Evolutionary conservation across 352 stramenopile genomes (phyloP), one percentile per base, ranked within the genome.

Genomic region (Pythium brachiatum): DNA sequence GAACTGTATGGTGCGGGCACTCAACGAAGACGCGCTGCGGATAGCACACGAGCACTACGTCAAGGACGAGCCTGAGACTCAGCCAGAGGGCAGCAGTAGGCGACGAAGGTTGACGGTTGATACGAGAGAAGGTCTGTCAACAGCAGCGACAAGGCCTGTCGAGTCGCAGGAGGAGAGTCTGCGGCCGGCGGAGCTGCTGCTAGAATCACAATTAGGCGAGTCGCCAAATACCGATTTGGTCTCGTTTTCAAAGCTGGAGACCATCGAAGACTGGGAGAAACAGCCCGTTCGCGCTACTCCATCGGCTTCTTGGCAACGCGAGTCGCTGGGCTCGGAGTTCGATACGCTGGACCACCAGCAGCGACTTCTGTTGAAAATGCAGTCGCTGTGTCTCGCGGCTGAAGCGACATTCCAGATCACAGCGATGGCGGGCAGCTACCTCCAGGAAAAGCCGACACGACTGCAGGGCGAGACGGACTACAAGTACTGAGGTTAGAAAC

Each of bases 381-480:
- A 48, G 23, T 38, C 55, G 44, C 56, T 62, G 20, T 62, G 56
- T 20, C 27, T 47, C 44, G 47, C 57, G 3, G 57, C 57, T 25
- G 57, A 64, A 27, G 21, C 57, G 29, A 56, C 57, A 12, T 64
- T 52, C 48, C 57, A 64, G 20, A 64, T 64, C 57, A 57, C 57
- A 43, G 47, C 47, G 25, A 20, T 53, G 16, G 39, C 16, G 4
- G 36, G 21, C 3, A 64, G 56, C 27, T 34, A 25, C 9, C 18
- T 62, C 39, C 31, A 50, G 7, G 43, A 62, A 21, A n/a, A 39
- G 18, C 39, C 31, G 2, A 47, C 7, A 32, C 20, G 21, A 12
- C 39, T 47, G 6, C 3, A 20, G 21, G 39, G 39, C 39, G n/a
- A 27, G 6, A 5, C 39, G 3, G n/a, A 47, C 7, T 47, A 47